These are phyloP conservation scores for Talaromyces stipitatus DNA, from an alignment of 495 filamentous ascomycete genomes.

Conservation along the genomic window DNA sequence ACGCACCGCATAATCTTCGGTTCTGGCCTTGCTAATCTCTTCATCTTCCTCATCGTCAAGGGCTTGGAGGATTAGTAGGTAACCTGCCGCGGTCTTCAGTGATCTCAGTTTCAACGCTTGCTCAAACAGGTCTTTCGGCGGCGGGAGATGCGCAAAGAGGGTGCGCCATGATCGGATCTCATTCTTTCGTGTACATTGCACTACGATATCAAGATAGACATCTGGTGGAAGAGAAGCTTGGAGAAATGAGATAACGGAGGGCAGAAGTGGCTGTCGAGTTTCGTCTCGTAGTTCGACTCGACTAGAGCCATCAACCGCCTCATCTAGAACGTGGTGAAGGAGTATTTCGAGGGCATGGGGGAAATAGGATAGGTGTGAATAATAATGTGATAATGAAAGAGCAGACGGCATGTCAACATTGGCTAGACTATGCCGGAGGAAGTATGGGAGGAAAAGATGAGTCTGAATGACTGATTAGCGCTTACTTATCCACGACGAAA, in stretches of 20 bases:
- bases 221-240: slow-evolving; percentile 68
- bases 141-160: slow-evolving; percentile 81
- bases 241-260: slow-evolving; percentile 79
- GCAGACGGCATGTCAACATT: slow-evolving; percentile 67
- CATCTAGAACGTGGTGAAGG: slow-evolving; percentile 87
- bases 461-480: slow-evolving; percentile 45
- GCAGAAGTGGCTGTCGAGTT: slow-evolving; percentile 60
- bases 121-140: slow-evolving; percentile 86
- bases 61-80: slow-evolving; percentile 89
- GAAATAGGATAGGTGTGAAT: slow-evolving; percentile 81
- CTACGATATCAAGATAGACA: slow-evolving; percentile 83
- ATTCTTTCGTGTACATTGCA: slow-evolving; percentile 96
- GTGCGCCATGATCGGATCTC: slow-evolving; percentile 93
- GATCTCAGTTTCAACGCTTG: slow-evolving; percentile 73
- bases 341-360: slow-evolving; percentile 88
- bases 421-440: slow-evolving; percentile 68
- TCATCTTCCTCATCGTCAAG: slow-evolving; percentile 77
- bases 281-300: slow-evolving; percentile 43
- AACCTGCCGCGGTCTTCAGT: slow-evolving; percentile 95
- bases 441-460: slow-evolving; percentile 82
- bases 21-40: slow-evolving; percentile 56
- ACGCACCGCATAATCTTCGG: slow-evolving; percentile 59
- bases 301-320: slow-evolving; percentile 77
- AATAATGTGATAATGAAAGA: slow-evolving; percentile 68
- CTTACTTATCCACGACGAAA: neutral